Base-by-base conservation (phyloP, 139 green algal genomes). In the Nannochloris sp. region DNA sequence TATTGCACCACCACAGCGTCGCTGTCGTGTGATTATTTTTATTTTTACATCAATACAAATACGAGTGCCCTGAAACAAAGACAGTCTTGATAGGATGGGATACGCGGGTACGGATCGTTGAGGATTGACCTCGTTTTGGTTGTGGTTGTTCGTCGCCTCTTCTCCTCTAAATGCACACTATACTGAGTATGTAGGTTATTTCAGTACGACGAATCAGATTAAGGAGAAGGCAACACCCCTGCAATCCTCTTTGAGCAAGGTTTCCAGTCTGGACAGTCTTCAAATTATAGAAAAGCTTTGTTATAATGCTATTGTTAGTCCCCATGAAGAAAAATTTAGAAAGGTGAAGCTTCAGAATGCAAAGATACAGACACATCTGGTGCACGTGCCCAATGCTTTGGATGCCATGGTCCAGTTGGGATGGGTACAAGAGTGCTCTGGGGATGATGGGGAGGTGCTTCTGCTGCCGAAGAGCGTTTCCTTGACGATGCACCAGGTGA, bases 401-500 rank as follows among this genome's bases (percentile, higher is more conserved):
- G 57, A 61, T 12, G 51, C 44, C 5, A 45, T 82, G 44, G 36
- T 44, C 6, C 45, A 53, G 30, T 50, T 82, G 61, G 75, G 75
- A 13, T 82, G 75, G 75, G 28, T 57, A 48, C 28, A 59, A 20
- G 26, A 76, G 48, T 64, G 48, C 33, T 40, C 33, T 28, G 70
- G 76, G 16, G 49, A 40, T 8, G 74, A 69, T 12, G 51, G 58
- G 26, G 63, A 56, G 17, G 33, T 62, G 9, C 55, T 82, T 0
- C 57, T 56, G 2, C 28, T 77, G 48, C 57, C 72, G 25, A 43
- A 56, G 28, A 43, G 59, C 12, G 62, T 53, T 8, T 31, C 49
- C 0, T 17, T 62, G 5, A 71, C 62, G 26, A 82, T 82, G 75
- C 51, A 50, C 6, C 57, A 78, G 55, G 74, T 80, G 13, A 48